Percentiles rank a stretch among this genome's conserved stretches.
These are phyloP conservation scores for Vachellia collinsii DNA, from an alignment of 306 rosid genomes.

Conservation along the genomic window DNA sequence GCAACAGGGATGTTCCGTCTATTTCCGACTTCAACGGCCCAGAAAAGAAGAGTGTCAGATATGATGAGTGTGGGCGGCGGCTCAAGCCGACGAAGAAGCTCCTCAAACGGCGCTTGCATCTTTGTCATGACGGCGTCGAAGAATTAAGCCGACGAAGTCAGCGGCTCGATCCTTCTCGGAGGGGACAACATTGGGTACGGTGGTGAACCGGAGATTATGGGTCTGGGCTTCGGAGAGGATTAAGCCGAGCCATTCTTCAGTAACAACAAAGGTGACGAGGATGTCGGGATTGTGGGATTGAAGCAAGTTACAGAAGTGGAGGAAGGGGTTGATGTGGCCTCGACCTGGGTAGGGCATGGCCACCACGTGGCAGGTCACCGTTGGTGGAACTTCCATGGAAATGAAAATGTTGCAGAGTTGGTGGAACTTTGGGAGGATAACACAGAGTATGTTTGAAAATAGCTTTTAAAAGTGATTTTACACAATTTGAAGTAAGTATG, in stretches of 20 bases:
- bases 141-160: constrained; percentile 37
- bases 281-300: background rate
- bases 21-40: background rate
- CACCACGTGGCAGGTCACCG: background rate
- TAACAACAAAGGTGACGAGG: constrained; percentile 44
- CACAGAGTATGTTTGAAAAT: too few species aligned
- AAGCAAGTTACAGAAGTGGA: constrained; percentile 32
- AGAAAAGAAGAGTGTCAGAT: constrained; percentile 6
- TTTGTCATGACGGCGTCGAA: constrained; percentile 29
- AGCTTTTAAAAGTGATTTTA: too few species aligned
- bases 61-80: constrained; percentile 22
- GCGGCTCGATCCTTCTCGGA: constrained; percentile 33
- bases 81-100: constrained; percentile 36
- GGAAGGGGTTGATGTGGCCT: background rate
- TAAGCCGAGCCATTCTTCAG: constrained; percentile 53
- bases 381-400: background rate
- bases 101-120: constrained; percentile 44
- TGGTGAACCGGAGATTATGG: constrained; percentile 31
- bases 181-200: constrained; percentile 48
- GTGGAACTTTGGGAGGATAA: too few species aligned
- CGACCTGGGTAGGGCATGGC: background rate
- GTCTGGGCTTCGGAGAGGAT: constrained; percentile 37
- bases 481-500: too few species aligned
- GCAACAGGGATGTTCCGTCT: background rate
- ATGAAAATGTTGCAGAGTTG: background rate